Evolutionary conservation across 768 basidiomycete species (phyloP), one percentile per base, ranked within the genome.

Genomic region (Boletus reticulatus): DNA sequence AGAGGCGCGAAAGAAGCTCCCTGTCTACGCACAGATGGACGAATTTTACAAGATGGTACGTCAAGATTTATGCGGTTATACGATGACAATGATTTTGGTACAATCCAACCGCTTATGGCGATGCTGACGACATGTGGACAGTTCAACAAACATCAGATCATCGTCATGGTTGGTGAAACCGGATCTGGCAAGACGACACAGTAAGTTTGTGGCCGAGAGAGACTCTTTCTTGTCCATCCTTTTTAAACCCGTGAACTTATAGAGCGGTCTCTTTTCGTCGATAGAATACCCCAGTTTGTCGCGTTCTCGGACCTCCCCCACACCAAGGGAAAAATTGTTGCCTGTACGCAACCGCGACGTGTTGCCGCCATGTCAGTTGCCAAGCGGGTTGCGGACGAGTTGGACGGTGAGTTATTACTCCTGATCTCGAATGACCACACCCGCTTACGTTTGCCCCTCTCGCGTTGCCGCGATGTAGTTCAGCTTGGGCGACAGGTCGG

Each of bases 331-430:
- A 97, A 94, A 71, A 74, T 98, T 63, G 87, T 99, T 4, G 96
- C 96, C 0, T 99, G 96, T 66, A 99, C 96, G 3, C 96, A 99
- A 68, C 96, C 96, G 1, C 80, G 96, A 63, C 83, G 96, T 76
- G 94, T 99, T 4, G 94, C 96, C 12, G 94, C 96, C 10, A 98
- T 97, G 93, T 93, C 91, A 16, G 96, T 98, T 3, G 96, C 96
- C 20, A 95, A 96, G 71, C 94, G 96, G 75, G 96, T 99, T 2
- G 94, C 96, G 6, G 96, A 98, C 67, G 96, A 98, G 73, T 95
- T 98, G 94, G 96, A 98, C 70, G 92, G 93, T 93, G 62, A 64
- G 91, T 74, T 10, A 17, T 4, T 12, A 27, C n/a, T 31, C 34
- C 34, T 31, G 1, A 29, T 24, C 20, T n/a, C 24, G 19, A 20